Base-by-base conservation (phyloP, 352 stramenopile genomes). In the Halophytophthora batemanensis region DNA sequence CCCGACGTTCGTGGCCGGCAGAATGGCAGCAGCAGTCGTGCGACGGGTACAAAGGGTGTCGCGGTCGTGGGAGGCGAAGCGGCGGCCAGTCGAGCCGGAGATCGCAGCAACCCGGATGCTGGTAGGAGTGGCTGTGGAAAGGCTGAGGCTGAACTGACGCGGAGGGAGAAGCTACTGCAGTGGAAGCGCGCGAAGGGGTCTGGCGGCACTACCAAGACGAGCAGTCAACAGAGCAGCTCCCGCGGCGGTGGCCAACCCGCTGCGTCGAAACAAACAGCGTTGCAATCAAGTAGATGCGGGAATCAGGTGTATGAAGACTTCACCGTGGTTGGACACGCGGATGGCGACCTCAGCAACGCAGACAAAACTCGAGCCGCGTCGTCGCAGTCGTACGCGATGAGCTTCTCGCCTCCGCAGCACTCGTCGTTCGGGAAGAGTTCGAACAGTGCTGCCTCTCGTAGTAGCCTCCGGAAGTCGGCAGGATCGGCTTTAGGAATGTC, bases 291-390 rank as follows among this genome's bases (percentile, higher is more conserved):
- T 38, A 28, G 29, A 29, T 25, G n/a, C 51, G 36, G 15, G 41
- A 31, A 51, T 38, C 59, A 67, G 29, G 57, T 66, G 5, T 67
- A 60, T 15, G 61, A 67, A 18, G 61, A 71, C 41, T 67, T 64
- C 25, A 49, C 66, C 31, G 6, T 71, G 23, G 62, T 67, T 38
- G 67, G 67, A 37, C 58, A 66, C 31, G 74, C 50, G 15, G 48
- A 61, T 48, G 70, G 52, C 42, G 66, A 53, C 35, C 53, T 64
- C 33, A 45, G 48, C 21, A 66, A 42, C 37, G 69, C 59, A 34
- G 54, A 59, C 15, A 69, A 59, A 22, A 34, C 43, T 8, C 46
- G 19, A 10, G n/a, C 18, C 23, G 31, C 18, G 18, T 31, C 25
- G 17, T 53, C 40, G 38, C 73, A 75, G 39, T 45, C 54, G 1